Base-by-base conservation (phyloP, 2,329 filamentous ascomycete species). In the Knufia fluminis region DNA sequence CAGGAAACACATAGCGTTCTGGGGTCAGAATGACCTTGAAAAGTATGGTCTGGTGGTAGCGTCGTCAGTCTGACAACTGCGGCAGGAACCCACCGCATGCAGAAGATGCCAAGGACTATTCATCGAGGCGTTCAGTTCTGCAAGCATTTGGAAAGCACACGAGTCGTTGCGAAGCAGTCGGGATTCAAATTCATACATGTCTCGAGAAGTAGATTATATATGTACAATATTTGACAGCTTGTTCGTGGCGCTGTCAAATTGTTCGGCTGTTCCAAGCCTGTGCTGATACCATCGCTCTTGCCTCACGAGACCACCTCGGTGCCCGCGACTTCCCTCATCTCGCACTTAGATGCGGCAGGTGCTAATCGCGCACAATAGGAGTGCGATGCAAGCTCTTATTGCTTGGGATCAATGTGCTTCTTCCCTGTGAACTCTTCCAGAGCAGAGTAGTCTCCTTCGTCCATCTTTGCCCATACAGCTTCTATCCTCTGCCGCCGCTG, bases 381-480 rank as follows among this genome's bases (percentile, higher is more conserved):
- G n/a, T n/a, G n/a, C n/a, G n/a, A n/a, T n/a, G 12, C 26, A 28
- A 28, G 26, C 26, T 12, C 19, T n/a, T 19, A 14, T 44, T 9
- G 14, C 16, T 32, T 28, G 4, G 12, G 32, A 9, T 35, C 26
- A 19, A 3, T 17, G 16, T 45, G 26, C 35, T 48, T 48, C 40
- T 59, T 73, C 66, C 42, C 42, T 14, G 85, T 52, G 78, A 82
- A 62, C 85, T 83, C 61, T 77, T 60, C 58, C 24, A 60, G 50
- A 2, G 57, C 58, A 17, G 57, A 58, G 36, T 53, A 60, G 49
- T 60, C 58, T 31, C 58, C 58, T 41, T 59, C 77, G 64, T 87
- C 83, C 62, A 88, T 83, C 54, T 91, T 86, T 44, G 78, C 78
- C 86, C 85, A 97, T 58, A 78, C 79, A 64, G 80, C 78, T 71